Conservation (phyloP, 2,329 filamentous ascomycete genomes). For the Calonectria multiphialidica region DNA sequence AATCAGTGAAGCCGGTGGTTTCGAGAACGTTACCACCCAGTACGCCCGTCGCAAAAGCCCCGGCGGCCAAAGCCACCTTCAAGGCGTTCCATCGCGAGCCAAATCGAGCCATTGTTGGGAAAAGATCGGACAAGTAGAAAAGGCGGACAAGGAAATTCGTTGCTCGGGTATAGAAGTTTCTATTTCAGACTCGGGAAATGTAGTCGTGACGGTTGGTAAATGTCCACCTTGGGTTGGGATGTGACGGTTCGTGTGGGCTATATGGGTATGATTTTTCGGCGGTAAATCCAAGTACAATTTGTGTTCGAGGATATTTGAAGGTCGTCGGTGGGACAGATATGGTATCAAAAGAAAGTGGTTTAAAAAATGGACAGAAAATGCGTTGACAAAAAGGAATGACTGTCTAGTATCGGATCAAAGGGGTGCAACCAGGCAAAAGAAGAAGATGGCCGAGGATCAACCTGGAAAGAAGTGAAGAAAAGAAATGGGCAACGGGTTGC, state of each 20-base stretch:
- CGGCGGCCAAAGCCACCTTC: slow-evolving; percentile 49
- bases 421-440: slow-evolving; percentile 44
- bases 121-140: slow-evolving; percentile 32
- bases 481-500: slow-evolving; percentile 39
- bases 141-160: slow-evolving; percentile 39
- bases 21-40: slow-evolving; percentile 79
- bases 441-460: slow-evolving; percentile 68
- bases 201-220: slow-evolving; percentile 31
- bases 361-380: slow-evolving; percentile 10
- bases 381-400: slow-evolving; percentile 28
- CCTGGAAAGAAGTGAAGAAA: slow-evolving; percentile 55
- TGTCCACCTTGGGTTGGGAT: background rate
- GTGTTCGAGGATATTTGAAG: background rate
- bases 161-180: slow-evolving; percentile 32
- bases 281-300: slow-evolving; percentile 21
- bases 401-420: slow-evolving; percentile 39
- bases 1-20: slow-evolving; percentile 85
- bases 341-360: slow-evolving; percentile 37
- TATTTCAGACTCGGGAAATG: slow-evolving; percentile 34
- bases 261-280: background rate
- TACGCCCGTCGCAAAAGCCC: slow-evolving; percentile 58
- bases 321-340: slow-evolving; percentile 20
- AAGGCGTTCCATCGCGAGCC: slow-evolving; percentile 45
- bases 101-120: slow-evolving; percentile 49
- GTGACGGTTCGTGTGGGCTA: background rate